Evolutionary conservation across 306 rosid species (phyloP), one percentile per base, ranked within the genome.

Genomic region (Vigna unguiculata): DNA sequence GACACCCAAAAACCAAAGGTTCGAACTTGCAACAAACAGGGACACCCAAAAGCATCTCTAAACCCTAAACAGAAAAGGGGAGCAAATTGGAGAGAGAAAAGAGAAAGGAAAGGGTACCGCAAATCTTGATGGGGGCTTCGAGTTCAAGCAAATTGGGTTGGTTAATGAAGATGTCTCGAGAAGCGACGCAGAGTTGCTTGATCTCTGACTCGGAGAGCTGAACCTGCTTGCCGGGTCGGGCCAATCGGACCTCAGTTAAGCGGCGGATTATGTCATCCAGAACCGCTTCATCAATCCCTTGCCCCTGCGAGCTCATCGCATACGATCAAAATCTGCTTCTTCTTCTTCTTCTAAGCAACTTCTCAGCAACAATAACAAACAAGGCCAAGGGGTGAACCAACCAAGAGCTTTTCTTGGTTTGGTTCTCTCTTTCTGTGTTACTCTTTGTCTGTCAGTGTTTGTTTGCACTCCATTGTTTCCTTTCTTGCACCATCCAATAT

Each of bases 61-160:
- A 65, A 49, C 73, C 83, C 76, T 22, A 72, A 73, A 74, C 20
- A 9, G 2, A 51, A 22, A 53, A 34, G 28, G 66, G n/a, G 0
- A 40, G 34, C 0, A 10, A 77, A 67, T 9, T 57, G 22, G 16
- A 19, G 19, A 34, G 6, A 13, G 13, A 60, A 32, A 20, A 34
- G 6, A 13, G 13, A 60, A 32, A 20, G 12, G 4, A 67, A 43
- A 14, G 55, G 72, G 54, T 77, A 94, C 98, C 98, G 54, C 98
- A 94, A 83, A 94, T 91, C 90, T 94, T 91, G 84, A 94, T 90
- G 57, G 97, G 97, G 76, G 97, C 97, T 80, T 90, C 96, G 13
- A 94, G 98, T 88, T 94, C 98, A 41, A 94, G 97, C 84, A 94
- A 88, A 86, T 88, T 91, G 36, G 97, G 91, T 78, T 94, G 98